Base-by-base conservation (phyloP, 1,284 basidiomycete species). In the Cutaneotrichosporon spelunceum region DNA sequence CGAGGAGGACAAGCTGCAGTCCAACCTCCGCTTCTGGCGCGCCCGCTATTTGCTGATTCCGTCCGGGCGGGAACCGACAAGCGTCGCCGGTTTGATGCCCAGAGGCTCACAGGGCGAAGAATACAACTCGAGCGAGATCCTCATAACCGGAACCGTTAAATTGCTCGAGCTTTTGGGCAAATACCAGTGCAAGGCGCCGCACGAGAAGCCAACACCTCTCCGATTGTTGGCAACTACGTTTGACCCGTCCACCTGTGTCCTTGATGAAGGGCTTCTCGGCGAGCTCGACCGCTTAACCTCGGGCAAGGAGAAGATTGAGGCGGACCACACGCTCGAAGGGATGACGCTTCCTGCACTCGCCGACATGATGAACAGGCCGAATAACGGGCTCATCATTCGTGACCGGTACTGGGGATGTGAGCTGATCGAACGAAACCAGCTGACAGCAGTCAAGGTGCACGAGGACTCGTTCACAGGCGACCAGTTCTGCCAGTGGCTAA, bases 1-100 rank as follows among this genome's bases (percentile, higher is more conserved):
- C 2, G 91, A 93, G 66, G 90, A 91, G 72, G 86, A 87, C 56
- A 83, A 87, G 50, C 87, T 92, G 72, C 88, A 87, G 69, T 87
- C 91, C 60, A 88, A 88, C 4, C 81, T 93, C 50, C 85, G 89
- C 49, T 96, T 95, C 73, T 98, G 94, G 91, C 85, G 94, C 7
- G 96, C 93, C 0, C 84, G 94, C n/a, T 96, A 97, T 73, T 84
- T 98, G 26, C 86, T 99, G 21, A 90, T 98, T 52, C 95, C 95
- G 0, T 88, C 90, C 0, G 83, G 86, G 11, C 88, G 68, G 87
- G 60, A 83, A 84, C 36, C 89, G 86, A 9, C 75, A 65, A 54
- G 80, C 78, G 60, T 71, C 8, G 48, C 60, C 16, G 69, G 71
- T 3, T 36, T 78, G 19, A 68, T 83, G 21, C 78, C 73, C 19